phyloP scores from a whole-genome alignment of 805 yeast genomes.

The Candida pini region DNA sequence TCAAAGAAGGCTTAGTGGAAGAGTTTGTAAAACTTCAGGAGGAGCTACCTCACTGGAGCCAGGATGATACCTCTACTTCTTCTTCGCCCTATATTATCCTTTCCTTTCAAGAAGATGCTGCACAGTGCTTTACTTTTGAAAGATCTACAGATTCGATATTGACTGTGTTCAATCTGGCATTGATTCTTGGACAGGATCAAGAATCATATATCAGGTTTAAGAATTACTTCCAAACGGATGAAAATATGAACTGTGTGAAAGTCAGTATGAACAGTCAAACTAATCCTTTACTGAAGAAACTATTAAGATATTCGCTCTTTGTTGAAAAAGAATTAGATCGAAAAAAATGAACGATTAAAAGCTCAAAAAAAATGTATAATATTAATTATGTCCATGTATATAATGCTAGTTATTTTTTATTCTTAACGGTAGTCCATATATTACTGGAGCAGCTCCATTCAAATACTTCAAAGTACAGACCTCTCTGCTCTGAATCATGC shows the following conservation, averaged over 20 bases:
- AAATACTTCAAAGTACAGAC: slow-evolving; percentile 65
- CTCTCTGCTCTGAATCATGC: slow-evolving; percentile 58
- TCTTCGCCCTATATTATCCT: too few relatives aligned
- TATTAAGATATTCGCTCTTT: neutral
- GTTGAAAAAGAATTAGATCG: neutral
- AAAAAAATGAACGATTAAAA: neutral
- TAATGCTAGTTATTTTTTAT: slow-evolving; percentile 9
- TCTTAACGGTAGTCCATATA: slow-evolving; percentile 77
- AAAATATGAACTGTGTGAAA: neutral
- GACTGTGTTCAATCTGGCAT: neutral
- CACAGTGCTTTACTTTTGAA: too few relatives aligned
- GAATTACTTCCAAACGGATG: neutral
- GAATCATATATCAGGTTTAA: neutral
- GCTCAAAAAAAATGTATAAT: neutral
- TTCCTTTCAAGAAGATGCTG: too few relatives aligned
- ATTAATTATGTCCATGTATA: neutral
- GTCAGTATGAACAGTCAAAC: neutral
- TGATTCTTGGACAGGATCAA: neutral
- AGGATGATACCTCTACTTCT: too few relatives aligned
- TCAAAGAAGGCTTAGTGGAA: too few relatives aligned
- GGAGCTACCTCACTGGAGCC: too few relatives aligned
- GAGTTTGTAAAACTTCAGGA: too few relatives aligned
- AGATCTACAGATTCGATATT: too few relatives aligned
- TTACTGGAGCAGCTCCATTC: slow-evolving; percentile 90
- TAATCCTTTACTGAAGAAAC: neutral